A percentile compares a stretch with the other conserved stretches of the same genome.
Evolutionary conservation across 345 rosid species (phyloP).

Genomic region (Ceriops tagal): DNA sequence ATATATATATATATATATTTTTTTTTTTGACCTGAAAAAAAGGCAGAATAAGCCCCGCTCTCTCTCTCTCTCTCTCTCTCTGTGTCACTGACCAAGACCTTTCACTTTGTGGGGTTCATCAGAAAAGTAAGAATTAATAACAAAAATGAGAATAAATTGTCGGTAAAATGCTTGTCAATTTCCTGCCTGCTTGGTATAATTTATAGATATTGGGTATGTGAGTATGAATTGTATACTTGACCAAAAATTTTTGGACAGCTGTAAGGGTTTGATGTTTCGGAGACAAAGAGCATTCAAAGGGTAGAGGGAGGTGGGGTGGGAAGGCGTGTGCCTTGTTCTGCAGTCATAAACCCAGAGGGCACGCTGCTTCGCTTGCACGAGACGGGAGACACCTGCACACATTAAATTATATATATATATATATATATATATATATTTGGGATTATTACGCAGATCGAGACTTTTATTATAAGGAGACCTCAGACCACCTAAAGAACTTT

Average conservation of each 20-base stretch:
- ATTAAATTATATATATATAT: neutral
- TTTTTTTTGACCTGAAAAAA: neutral
- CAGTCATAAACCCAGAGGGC: slow-evolving; percentile 20
- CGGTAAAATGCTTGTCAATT: neutral
- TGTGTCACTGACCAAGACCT: neutral
- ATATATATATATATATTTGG: neutral
- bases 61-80: neutral
- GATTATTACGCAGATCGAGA: neutral
- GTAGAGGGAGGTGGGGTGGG: slow-evolving; percentile 19
- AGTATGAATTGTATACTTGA: neutral
- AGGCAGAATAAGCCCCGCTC: neutral
- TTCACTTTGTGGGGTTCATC: neutral
- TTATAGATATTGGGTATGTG: neutral
- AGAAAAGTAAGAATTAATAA: neutral
- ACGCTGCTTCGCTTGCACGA: slow-evolving; percentile 41
- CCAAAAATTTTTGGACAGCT: slow-evolving; percentile 35
- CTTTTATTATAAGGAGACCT: too few species aligned
- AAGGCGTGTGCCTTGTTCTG: slow-evolving; percentile 25
- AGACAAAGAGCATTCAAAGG: slow-evolving; percentile 44
- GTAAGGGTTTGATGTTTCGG: slow-evolving; percentile 36
- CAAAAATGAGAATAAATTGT: neutral
- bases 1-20: neutral
- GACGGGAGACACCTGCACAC: neutral
- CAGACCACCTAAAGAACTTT: too few species aligned
- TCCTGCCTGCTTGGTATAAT: neutral